phyloP scores from a whole-genome alignment of 2,329 filamentous ascomycete genomes.

The Colletotrichum tropicicola region DNA sequence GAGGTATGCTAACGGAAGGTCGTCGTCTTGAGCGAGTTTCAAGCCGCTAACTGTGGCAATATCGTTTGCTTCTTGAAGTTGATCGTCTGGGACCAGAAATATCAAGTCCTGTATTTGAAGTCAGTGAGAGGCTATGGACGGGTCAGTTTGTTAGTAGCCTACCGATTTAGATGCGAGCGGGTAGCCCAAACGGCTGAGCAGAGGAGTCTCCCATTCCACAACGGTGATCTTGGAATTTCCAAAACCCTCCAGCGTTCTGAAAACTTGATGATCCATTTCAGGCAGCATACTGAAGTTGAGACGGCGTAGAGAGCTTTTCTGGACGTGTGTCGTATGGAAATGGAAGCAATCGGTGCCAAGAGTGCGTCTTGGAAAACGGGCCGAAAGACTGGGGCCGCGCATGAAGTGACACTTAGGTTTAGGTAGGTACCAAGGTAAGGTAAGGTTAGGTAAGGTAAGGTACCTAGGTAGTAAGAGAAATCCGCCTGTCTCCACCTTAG shows the following conservation, averaged over 20 bases:
- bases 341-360: background rate
- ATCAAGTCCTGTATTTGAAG: background rate
- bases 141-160: background rate
- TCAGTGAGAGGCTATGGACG: background rate
- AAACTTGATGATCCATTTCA: background rate
- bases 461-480: too few relatives aligned
- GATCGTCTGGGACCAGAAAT: slow-evolving; percentile 7
- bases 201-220: background rate
- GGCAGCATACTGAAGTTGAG: background rate
- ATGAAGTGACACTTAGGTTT: background rate
- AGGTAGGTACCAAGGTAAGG: background rate
- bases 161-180: background rate
- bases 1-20: background rate
- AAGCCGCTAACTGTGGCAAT: background rate
- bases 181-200: background rate
- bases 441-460: too few relatives aligned
- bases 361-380: background rate
- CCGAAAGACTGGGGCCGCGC: background rate
- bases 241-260: background rate
- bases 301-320: background rate
- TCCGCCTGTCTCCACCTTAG: too few relatives aligned
- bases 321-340: background rate
- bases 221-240: slow-evolving; percentile 1
- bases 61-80: background rate
- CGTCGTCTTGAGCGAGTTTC: background rate